These are phyloP conservation scores for Massariosphaeria phaeospora DNA, from an alignment of 495 filamentous ascomycete genomes.

Conservation along the genomic window DNA sequence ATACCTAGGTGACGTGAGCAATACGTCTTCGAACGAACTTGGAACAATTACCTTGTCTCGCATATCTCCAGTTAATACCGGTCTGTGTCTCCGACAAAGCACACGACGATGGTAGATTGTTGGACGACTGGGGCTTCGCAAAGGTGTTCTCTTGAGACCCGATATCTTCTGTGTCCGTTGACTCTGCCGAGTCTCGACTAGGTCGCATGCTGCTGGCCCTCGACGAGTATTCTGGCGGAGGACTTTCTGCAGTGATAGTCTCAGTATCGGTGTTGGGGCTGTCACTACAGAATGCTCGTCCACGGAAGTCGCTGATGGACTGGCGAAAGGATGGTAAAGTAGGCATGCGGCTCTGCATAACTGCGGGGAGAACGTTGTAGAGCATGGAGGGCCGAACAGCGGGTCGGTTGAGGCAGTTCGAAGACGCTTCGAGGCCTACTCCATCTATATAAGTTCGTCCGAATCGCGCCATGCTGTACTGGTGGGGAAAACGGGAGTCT, in stretches of 20 bases:
- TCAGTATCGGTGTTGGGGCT: background rate
- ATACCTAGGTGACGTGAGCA: conserved; percentile 34
- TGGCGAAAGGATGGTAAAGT: conserved; percentile 28
- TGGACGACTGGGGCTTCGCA: conserved; percentile 16
- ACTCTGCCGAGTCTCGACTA: conserved; percentile 7
- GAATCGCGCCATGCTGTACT: background rate
- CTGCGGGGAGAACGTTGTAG: conserved; percentile 31
- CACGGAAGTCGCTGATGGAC: conserved; percentile 18
- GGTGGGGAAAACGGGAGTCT: background rate
- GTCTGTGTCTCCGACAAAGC: conserved; percentile 33
- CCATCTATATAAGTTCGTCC: background rate
- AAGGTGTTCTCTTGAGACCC: conserved; percentile 7
- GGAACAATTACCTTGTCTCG: conserved; percentile 40
- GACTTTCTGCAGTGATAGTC: conserved; percentile 11
- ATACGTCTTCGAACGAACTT: background rate
- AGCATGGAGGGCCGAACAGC: conserved; percentile 20
- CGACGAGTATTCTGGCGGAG: conserved; percentile 32
- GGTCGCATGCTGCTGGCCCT: conserved; percentile 4
- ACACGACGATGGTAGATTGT: conserved; percentile 6
- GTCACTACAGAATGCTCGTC: background rate
- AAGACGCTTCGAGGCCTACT: background rate
- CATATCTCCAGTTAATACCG: conserved; percentile 47
- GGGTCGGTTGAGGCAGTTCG: background rate
- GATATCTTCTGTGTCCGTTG: conserved; percentile 7
- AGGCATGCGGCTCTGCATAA: conserved; percentile 33